Base-by-base conservation (phyloP, 2,329 filamentous ascomycete genomes). In the Calonectria crousiana region DNA sequence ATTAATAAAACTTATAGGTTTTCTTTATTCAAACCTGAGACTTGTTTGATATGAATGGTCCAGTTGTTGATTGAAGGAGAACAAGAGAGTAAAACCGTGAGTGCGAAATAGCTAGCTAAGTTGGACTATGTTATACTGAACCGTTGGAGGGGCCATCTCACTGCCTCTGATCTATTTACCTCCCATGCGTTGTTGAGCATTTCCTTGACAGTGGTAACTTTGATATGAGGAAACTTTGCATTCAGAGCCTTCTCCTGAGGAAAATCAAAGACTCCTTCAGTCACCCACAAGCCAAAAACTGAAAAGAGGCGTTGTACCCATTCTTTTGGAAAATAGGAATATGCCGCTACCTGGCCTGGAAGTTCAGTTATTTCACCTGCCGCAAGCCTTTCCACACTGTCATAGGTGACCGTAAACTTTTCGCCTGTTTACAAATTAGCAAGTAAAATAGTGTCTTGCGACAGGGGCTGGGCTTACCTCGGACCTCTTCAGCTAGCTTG, bases 291-390 rank as follows among this genome's bases (percentile, higher is more conserved):
- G 0, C 62, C 67, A n/a, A 74, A 74, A 0, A 30, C 30, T 1
- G 74, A 56, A 6, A 64, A 49, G 10, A 74, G 6, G 0, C 28
- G 36, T 16, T 75, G 71, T 6, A 71, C 26, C 53, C 32, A 51
- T 2, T 67, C 67, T 38, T 75, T 75, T 1, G 67, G 71, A 23
- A 74, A 67, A 36, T 64, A 74, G 1, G 44, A 28, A 36, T 75
- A 75, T 3, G 60, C 38, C 4, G 44, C 20, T 11, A 47, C n/a
- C 4, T 47, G 44, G 5, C 44, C n/a, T 9, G 44, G 44, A 23
- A 47, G 44, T 9, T 47, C 44, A 18, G 44, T 47, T 20, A 47
- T 47, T 23, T 6, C 44, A 47, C 44, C 44, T n/a, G 10, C 1
- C n/a, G 23, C 13, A 6, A 47, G 44, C n/a, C 23, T 47, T 18